Evolutionary conservation across 352 stramenopile genomes (phyloP), one percentile per base, ranked within the genome.

Genomic region (Globisporangium sylvaticum): DNA sequence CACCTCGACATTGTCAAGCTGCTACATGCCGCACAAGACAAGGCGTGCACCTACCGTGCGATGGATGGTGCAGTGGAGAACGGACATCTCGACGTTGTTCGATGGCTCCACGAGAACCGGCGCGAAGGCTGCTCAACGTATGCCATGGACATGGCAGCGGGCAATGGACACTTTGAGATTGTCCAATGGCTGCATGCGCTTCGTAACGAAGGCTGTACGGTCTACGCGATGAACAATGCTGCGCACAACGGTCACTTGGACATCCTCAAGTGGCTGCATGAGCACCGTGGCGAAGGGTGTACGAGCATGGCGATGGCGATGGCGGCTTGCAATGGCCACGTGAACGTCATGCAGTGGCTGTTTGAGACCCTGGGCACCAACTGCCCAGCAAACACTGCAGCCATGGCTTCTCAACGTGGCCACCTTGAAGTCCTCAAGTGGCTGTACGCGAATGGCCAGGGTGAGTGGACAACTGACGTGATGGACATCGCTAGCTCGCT

Each of bases 81-180:
- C 29, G 69, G 69, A 2, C 70, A 73, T 52, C 22, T 66, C 18
- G 62, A 60, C 1, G 22, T 70, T 8, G 31, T 70, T n/a, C n/a
- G 66, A 25, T 70, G 44, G 57, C 25, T 70, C 9, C 62, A 68
- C 9, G 53, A 39, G 25, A 20, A 71, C 54, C 63, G 62, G 0
- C 10, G 15, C 1, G 58, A 68, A 42, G 31, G 62, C 12, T 73
- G 62, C 25, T 56, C 18, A 0, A 39, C 32, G 10, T 20, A 57
- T 15, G 63, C 67, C 1, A 68, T 73, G 50, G 50, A 76, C 20
- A 22, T 5, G 5, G 70, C 70, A 3, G 59, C 59, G 3, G 5
- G 4, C 8, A 64, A 64, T 20, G 58, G 42, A 25, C 27, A 57
- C 8, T 29, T 64, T 5, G 58, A 64, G 6, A 22, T 64, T 7